Percentiles rank a stretch among this genome's conserved stretches.
Evolutionary conservation across 169 alveolate genomes (phyloP).

Genomic region (Plasmodium fragile): DNA sequence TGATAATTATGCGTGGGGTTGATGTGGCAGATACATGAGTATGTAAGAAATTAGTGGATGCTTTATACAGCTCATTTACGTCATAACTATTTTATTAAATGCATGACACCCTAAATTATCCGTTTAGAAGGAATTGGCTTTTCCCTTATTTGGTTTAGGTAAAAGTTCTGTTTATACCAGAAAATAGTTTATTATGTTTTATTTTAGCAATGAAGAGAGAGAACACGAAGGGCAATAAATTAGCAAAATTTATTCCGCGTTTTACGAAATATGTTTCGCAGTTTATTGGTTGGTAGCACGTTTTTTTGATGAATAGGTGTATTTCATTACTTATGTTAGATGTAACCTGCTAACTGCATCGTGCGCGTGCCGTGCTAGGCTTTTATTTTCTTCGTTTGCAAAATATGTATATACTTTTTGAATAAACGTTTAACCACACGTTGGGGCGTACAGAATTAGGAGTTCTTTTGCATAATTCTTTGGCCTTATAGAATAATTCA

Average conservation of each 20-base stretch:
- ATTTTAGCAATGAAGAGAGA: not conserved
- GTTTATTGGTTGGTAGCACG: not conserved
- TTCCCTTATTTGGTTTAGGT: not conserved
- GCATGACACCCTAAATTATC: not conserved
- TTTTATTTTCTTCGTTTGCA: not conserved
- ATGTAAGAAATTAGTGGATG: not conserved
- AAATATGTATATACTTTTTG: not conserved
- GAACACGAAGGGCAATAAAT: not conserved
- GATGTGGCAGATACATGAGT: not conserved
- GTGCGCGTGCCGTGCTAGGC: not conserved
- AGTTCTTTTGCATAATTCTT: not conserved
- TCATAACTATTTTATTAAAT: not conserved
- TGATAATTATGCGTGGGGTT: not conserved
- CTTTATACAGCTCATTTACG: not conserved
- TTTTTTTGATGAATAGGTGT: not conserved
- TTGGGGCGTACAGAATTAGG: not conserved
- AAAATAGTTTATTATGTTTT: not conserved
- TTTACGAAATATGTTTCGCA: not conserved
- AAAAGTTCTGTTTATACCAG: not conserved
- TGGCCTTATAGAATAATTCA: not conserved
- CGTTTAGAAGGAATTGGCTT: not conserved
- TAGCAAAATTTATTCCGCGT: not conserved
- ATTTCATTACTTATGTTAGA: not conserved
- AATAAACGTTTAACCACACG: not conserved
- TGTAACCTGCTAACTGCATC: not conserved